Percentiles rank a stretch among this genome's conserved stretches.
Conservation (phyloP, 805 yeast genomes). For the Candida xiaguanensis region DNA sequence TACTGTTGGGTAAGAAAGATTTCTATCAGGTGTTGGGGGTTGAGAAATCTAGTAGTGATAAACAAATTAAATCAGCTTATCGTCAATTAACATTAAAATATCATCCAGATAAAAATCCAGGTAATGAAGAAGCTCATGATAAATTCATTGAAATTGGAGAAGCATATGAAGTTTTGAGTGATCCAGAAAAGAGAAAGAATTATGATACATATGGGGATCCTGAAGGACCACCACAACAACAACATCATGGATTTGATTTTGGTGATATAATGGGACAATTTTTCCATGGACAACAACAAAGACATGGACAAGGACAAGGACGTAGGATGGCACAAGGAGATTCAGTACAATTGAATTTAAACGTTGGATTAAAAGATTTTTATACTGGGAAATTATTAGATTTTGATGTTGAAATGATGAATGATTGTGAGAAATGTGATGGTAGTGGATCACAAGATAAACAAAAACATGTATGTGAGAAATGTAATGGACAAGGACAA, state of each 20-base stretch:
- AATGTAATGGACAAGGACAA: conserved; percentile 77
- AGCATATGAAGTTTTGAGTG: conserved; percentile 83
- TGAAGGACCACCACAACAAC: conserved; percentile 31
- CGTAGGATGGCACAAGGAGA: conserved; percentile 57
- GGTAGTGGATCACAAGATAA: conserved; percentile 90
- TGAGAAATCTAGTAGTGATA: conserved; percentile 62
- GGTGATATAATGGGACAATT: conserved; percentile 56
- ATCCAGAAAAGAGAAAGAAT: conserved; percentile 60
- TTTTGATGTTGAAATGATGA: conserved; percentile 63
- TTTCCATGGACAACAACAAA: conserved; percentile 20
- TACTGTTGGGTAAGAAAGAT: conserved; percentile 28
- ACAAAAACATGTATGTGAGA: conserved; percentile 55
- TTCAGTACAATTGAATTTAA: conserved; percentile 53
- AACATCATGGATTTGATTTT: conserved; percentile 32
- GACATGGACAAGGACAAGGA: conserved; percentile 14
- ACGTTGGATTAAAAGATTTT: conserved; percentile 59
- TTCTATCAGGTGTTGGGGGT: conserved; percentile 68
- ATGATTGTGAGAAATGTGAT: conserved; percentile 70
- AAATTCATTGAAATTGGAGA: conserved; percentile 88
- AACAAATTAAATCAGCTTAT: conserved; percentile 82
- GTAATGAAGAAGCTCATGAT: conserved; percentile 73
- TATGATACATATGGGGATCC: conserved; percentile 80
- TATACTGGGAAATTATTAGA: conserved; percentile 65
- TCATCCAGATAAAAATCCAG: conserved; percentile 91
- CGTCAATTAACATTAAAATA: conserved; percentile 75